These are phyloP conservation scores for Irpex rosettiformis DNA, from an alignment of 1,284 basidiomycete species.

Conservation along the genomic window DNA sequence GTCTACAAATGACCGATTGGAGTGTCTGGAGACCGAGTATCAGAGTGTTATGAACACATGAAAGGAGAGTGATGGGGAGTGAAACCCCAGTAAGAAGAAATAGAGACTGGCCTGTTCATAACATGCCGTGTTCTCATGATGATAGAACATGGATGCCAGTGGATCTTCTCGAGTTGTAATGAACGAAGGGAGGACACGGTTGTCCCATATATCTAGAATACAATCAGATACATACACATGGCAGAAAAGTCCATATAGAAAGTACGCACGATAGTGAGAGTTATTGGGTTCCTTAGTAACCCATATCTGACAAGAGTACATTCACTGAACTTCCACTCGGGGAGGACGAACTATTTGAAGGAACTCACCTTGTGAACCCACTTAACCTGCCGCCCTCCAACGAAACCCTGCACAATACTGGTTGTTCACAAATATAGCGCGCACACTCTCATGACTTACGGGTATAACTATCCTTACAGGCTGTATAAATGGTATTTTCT, in stretches of 20 bases:
- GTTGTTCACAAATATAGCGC: not conserved
- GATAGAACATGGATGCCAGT: slow-evolving; percentile 18
- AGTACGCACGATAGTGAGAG: slow-evolving; percentile 19
- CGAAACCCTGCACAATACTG: slow-evolving; percentile 17
- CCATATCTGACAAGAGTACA: slow-evolving; percentile 20
- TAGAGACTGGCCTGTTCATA: slow-evolving; percentile 17
- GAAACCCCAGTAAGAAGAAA: too few relatives aligned
- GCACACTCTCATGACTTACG: slow-evolving; percentile 11
- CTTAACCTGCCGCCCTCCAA: slow-evolving; percentile 24
- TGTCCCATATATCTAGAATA: slow-evolving; percentile 22
- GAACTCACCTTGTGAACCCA: slow-evolving; percentile 22
- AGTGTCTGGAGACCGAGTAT: slow-evolving; percentile 14
- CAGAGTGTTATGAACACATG: not conserved
- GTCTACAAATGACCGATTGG: slow-evolving; percentile 22
- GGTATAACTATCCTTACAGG: slow-evolving; percentile 23
- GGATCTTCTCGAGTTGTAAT: slow-evolving; percentile 21
- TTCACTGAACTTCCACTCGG: too few relatives aligned
- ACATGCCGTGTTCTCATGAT: slow-evolving; percentile 21
- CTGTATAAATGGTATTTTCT: slow-evolving; percentile 13
- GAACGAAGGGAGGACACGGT: slow-evolving; percentile 21
- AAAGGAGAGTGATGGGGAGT: too few relatives aligned
- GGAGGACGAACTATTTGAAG: too few relatives aligned
- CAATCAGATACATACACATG: not conserved
- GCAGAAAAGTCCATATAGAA: not conserved
- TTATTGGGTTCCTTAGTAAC: slow-evolving; percentile 19